A percentile compares a stretch with the other conserved stretches of the same genome.
Evolutionary conservation across 192 early-diverging fungal genomes (phyloP).

Genomic region (Backusella psychrophila): DNA sequence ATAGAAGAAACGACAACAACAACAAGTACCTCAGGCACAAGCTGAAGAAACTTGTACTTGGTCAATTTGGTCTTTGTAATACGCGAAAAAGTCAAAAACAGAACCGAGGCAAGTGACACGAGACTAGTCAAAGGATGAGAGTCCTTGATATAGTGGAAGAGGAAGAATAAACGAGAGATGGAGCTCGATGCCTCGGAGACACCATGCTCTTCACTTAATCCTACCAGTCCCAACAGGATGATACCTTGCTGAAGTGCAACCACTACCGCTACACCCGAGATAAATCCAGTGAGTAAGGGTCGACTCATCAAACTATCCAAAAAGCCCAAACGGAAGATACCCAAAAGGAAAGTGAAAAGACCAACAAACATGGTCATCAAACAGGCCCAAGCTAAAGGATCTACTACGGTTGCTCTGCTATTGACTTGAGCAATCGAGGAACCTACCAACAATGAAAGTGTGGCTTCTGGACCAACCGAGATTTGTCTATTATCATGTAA

Average conservation of each 20-base stretch:
- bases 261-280: constrained; percentile 91
- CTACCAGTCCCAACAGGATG: constrained; percentile 67
- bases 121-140: constrained; percentile 68
- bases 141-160: constrained; percentile 61
- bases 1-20: constrained; percentile 75
- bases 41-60: constrained; percentile 54
- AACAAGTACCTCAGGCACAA: constrained; percentile 89
- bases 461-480: constrained; percentile 92
- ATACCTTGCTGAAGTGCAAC: constrained; percentile 87
- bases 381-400: constrained; percentile 61
- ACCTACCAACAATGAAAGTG: constrained; percentile 83
- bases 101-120: constrained; percentile 68
- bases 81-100: constrained; percentile 62
- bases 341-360: constrained; percentile 87
- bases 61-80: constrained; percentile 52
- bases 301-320: constrained; percentile 94
- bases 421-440: constrained; percentile 59
- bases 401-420: constrained; percentile 40
- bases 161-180: constrained; percentile 69
- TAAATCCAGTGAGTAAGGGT: constrained; percentile 92
- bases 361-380: constrained; percentile 89
- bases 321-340: constrained; percentile 97
- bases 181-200: constrained; percentile 73
- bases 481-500: constrained; percentile 60
- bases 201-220: constrained; percentile 39